Base-by-base conservation (phyloP, 2,329 filamentous ascomycete species). In the Penicillium italicum region DNA sequence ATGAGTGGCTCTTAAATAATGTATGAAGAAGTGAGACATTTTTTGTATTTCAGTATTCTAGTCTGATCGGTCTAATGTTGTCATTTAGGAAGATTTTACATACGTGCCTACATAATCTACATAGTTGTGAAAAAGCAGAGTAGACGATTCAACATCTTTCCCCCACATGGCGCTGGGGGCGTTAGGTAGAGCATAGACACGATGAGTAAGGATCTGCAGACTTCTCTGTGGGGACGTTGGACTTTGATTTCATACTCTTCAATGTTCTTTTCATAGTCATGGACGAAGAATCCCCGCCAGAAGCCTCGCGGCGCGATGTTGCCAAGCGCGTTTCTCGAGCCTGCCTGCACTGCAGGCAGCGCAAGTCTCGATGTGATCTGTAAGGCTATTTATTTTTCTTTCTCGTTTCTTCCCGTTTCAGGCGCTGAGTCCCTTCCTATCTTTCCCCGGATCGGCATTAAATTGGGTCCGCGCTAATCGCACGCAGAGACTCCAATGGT, bases 321-420 rank as follows among this genome's bases (percentile, higher is more conserved):
- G 72, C 73, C 67, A 78, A 78, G 65, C 74, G 76, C 55, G 76
- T 79, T 7, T 79, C 76, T 16, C 70, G 77, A 58, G 78, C 78
- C 41, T 80, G 77, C 66, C 63, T 79, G 50, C 74, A 76, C 60
- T 80, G 79, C 63, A 70, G 79, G 38, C 74, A 77, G 60, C 74
- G 79, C 57, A 81, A 81, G 66, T 78, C 76, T 38, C 76, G 76
- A 62, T 81, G 79, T 68, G 77, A 80, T 61, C 67, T 81, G 79
- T 81, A 73, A 71, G 78, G 74, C 50, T 11, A 30, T 46, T 16
- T 34, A 7, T 7, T 2, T 18, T 36, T 2, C 16, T 36, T 24
- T 26, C 33, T 57, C 47, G 41, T 26, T 36, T 42, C 53, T 43
- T 48, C 31, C 18, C 7, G 16, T 40, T 40, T 28, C 34, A 30